Percentiles rank a stretch among this genome's conserved stretches.
phyloP scores from a whole-genome alignment of 305 asterid genomes.

The Caryopteris hybrid region DNA sequence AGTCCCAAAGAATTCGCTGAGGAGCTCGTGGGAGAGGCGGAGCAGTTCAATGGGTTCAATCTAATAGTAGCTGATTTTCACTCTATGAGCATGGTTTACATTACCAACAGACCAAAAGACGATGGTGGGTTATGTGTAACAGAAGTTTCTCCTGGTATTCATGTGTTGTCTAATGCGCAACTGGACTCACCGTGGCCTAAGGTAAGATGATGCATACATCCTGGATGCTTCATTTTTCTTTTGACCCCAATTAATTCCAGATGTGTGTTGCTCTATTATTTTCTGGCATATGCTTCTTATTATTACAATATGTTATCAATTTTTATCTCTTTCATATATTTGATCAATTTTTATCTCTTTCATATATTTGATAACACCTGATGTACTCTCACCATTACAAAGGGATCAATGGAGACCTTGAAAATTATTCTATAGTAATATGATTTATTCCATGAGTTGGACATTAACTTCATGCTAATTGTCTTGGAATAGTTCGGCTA shows the following conservation, averaged over 20 bases:
- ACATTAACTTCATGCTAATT: no score
- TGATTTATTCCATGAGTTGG: background rate
- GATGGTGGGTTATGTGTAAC: conserved; percentile 24
- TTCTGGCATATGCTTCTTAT: background rate
- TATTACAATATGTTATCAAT: no score
- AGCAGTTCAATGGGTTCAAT: conserved; percentile 65
- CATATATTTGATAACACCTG: background rate
- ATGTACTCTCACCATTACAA: background rate
- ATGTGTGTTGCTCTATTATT: background rate
- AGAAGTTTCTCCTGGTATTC: conserved; percentile 78
- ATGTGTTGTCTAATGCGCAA: conserved; percentile 74
- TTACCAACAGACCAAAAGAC: conserved; percentile 62
- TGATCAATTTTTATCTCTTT: background rate
- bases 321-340: background rate
- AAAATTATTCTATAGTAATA: background rate
- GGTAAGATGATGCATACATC: conserved; percentile 27
- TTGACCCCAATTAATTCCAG: background rate
- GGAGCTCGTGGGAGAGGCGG: conserved; percentile 50
- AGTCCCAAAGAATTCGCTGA: conserved; percentile 63
- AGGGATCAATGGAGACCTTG: background rate
- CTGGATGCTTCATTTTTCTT: background rate
- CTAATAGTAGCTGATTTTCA: conserved; percentile 68
- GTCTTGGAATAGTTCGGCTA: no score
- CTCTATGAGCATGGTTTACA: conserved; percentile 66
- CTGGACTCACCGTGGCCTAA: conserved; percentile 92